Base-by-base conservation (phyloP, 75 land plant genomes). In the Larix kaempferi region DNA sequence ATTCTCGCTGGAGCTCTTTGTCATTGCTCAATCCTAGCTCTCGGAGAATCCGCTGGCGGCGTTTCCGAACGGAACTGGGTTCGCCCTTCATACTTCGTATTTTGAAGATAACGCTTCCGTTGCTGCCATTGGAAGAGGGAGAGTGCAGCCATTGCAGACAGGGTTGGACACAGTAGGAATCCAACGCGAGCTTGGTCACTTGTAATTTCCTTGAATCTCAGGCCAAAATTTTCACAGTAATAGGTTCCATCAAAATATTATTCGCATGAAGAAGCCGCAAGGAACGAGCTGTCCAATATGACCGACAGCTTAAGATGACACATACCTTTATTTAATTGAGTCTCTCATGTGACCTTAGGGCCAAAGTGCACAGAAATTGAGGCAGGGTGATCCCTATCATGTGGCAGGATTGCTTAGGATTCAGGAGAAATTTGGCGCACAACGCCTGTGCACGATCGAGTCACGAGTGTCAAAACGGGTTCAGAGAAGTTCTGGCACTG, bases 381-480 rank as follows among this genome's bases (percentile, higher is more conserved):
- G 73, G 73, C 25, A 17, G 12, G 73, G 49, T 22, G 44, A n/a
- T n/a, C 23, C 73, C 19, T 21, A 41, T 69, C 37, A 16, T 65
- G 21, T 35, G 39, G 39, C 21, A 29, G 6, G 17, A 65, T 7
- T 6, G n/a, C n/a, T 29, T 65, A 65, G n/a, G 19, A 29, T 33
- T 29, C 52, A 41, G 52, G 41, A 69, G 73, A 41, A 69, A 69
- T 69, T 25, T 41, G 11, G 52, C 39, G 41, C 39, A 22, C 73
- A 10, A 54, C 21, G 41, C 41, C 19, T 65, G 41, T 65, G 73
- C 73, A 69, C 73, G 73, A 69, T 69, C 54, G 25, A 49, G n/a
- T n/a, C n/a, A n/a, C n/a, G n/a, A n/a, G 54, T 49, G 54, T 49
- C 11, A 49, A 49, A 49, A 49, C 8, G 54, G 54, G 54, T 49